Base-by-base conservation (phyloP, 2,329 filamentous ascomycete species). In the Dothistroma pini region DNA sequence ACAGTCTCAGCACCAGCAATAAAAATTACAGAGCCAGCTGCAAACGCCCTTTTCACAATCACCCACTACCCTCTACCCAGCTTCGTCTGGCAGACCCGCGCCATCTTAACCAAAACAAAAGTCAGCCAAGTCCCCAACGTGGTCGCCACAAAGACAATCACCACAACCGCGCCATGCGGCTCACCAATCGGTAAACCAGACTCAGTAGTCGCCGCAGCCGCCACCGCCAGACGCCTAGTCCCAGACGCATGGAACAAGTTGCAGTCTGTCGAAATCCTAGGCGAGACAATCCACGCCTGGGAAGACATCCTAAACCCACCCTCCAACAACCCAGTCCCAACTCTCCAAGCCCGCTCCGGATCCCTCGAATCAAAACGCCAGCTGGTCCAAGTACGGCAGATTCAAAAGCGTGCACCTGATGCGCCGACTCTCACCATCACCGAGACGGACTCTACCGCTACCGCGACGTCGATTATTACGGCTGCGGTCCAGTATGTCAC, bases 351-450 rank as follows among this genome's bases (percentile, higher is more conserved):
- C 32, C 19, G 41, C 25, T 63, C 61, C n/a, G 54, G 55, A 47
- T 63, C 60, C 21, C 16, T 59, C n/a, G 50, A 57, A 32, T 53
- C 58, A 12, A 60, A 61, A 25, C 52, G 29, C 48, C 47, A 69
- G 63, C 63, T 57, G 19, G 25, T 57, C 41, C 21, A 50, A 51
- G 25, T 51, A 14, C 55, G 55, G 19, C 8, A 48, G n/a, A 29
- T 72, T n/a, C 64, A 63, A 22, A 70, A 67, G 59, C 72, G 75
- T 48, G 72, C 71, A 57, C 74, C 74, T 0, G 75, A 77, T 54
- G 64, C 65, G 49, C 69, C 71, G 48, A 72, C 71, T 4, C 62
- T 73, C 21, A 70, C 71, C 2, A 63, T 75, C 31, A 76, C 73
- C 8, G 65, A 64, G 19, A 69, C 53, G 7, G 65, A 66, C 10